Conservation (phyloP, 371 early-diverging fungal genomes). For the Chytridiales sp. region DNA sequence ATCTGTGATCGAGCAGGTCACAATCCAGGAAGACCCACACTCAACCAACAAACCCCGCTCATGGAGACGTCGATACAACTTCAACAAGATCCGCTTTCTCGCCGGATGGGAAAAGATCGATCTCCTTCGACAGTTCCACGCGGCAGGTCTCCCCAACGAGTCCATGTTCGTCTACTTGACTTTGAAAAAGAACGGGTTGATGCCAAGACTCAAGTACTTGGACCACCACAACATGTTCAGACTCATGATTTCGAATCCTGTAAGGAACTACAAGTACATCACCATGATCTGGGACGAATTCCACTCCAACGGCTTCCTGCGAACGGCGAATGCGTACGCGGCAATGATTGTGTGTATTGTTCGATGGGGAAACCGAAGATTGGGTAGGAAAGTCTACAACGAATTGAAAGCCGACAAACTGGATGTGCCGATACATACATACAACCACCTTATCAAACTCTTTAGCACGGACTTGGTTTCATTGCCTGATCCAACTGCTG, state of each 20-base stretch:
- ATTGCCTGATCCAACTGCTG: too few species aligned
- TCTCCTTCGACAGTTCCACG: constrained; percentile 22
- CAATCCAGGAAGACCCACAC: too few species aligned
- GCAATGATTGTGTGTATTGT: constrained; percentile 4
- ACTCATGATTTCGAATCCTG: constrained; percentile 19
- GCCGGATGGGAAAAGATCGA: constrained; percentile 36
- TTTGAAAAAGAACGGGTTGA: constrained; percentile 21
- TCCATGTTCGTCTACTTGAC: constrained; percentile 21
- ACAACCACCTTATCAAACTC: constrained; percentile 5
- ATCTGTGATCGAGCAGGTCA: too few species aligned
- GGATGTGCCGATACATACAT: constrained; percentile 2
- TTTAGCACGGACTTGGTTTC: too few species aligned
- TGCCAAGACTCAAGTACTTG: constrained; percentile 24
- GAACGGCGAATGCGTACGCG: constrained; percentile 5
- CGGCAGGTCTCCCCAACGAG: constrained; percentile 13
- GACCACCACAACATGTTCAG: constrained; percentile 33
- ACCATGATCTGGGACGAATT: constrained; percentile 6
- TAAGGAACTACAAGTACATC: constrained; percentile 17
- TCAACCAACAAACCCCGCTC: too few species aligned
- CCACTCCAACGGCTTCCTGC: constrained; percentile 10
- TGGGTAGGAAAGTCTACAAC: neutral
- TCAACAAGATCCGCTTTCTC: constrained; percentile 18
- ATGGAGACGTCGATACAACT: too few species aligned
- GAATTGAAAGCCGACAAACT: neutral
- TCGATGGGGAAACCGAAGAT: constrained; percentile 5